Base-by-base conservation (phyloP, 129 eudicot genomes). In the Saposhnikovia divaricata region DNA sequence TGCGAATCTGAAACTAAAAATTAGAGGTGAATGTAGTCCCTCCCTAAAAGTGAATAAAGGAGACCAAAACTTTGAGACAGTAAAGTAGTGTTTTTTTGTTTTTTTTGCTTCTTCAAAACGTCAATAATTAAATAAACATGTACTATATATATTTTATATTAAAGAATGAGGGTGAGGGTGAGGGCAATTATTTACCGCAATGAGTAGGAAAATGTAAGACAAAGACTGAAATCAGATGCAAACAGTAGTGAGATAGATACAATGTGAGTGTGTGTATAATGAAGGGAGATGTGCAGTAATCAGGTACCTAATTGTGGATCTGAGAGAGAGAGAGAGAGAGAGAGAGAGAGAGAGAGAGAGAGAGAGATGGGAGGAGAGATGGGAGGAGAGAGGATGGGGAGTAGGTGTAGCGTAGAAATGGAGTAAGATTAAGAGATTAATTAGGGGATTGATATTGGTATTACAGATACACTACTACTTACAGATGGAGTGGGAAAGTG, bases 301-400 rank as follows among this genome's bases (percentile, higher is more conserved):
- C 83, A 84, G 71, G 80, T 89, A 89, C 97, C 97, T 88, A 92
- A 88, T 84, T 69, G 45, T 84, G 89, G 97, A 90, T 92, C 97
- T 92, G 75, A 9, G n/a, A n/a, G n/a, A n/a, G n/a, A n/a, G n/a
- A n/a, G n/a, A n/a, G n/a, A n/a, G n/a, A n/a, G 21, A 11, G 42
- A 66, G 72, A 12, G 73, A 68, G 19, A 31, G 6, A 9, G 72
- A 65, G 37, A 65, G 72, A 25, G 37, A 31, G 37, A 31, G 72
- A n/a, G n/a, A n/a, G n/a, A n/a, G n/a, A n/a, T n/a, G n/a, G n/a
- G n/a, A n/a, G n/a, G n/a, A n/a, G n/a, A 65, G 8, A 9, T 40
- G 12, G 37, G 28, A 40, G 4, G 80, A 82, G 82, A 84, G 69
- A 50, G 68, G 50, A 74, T 78, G 66, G 75, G 65, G 82, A 89